Evolutionary conservation across 352 stramenopile genomes (phyloP).

Genomic region (Pythium plurisporium): DNA sequence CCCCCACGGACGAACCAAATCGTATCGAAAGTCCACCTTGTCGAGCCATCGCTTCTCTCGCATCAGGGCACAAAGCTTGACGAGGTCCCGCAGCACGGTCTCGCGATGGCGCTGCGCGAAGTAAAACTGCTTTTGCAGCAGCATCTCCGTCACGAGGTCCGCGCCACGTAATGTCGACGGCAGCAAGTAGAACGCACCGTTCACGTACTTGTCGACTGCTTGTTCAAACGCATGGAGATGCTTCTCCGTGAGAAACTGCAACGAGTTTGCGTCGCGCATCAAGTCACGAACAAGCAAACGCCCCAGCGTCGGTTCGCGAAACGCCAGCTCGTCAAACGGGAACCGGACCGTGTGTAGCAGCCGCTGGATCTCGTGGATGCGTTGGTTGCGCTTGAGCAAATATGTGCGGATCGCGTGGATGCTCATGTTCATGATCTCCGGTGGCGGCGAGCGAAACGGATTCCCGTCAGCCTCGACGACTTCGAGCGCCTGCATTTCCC

Average conservation of each 20-base stretch:
- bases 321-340: slow-evolving; percentile 32
- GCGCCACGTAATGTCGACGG: slow-evolving; percentile 35
- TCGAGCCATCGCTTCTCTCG: slow-evolving; percentile 64
- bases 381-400: slow-evolving; percentile 52
- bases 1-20: slow-evolving; percentile 63
- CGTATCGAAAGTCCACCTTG: slow-evolving; percentile 70
- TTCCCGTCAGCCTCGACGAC: slow-evolving; percentile 64
- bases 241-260: slow-evolving; percentile 47
- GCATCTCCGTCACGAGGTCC: slow-evolving; percentile 49
- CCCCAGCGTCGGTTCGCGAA: slow-evolving; percentile 35
- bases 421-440: slow-evolving; percentile 55
- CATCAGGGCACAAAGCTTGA: slow-evolving; percentile 50
- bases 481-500: slow-evolving; percentile 34
- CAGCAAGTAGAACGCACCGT: slow-evolving; percentile 62
- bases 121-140: slow-evolving; percentile 49
- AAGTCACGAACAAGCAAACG: slow-evolving; percentile 24
- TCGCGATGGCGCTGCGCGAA: slow-evolving; percentile 48
- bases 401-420: slow-evolving; percentile 48
- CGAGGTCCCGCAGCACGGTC: slow-evolving; percentile 44
- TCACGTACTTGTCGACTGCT: slow-evolving; percentile 57
- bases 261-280: not conserved
- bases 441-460: slow-evolving; percentile 63
- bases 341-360: slow-evolving; percentile 38
- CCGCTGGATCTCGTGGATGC: slow-evolving; percentile 43
- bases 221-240: slow-evolving; percentile 50